These are phyloP conservation scores for Beta vulgaris DNA, from an alignment of 148 eudicot genomes.

Conservation along the genomic window DNA sequence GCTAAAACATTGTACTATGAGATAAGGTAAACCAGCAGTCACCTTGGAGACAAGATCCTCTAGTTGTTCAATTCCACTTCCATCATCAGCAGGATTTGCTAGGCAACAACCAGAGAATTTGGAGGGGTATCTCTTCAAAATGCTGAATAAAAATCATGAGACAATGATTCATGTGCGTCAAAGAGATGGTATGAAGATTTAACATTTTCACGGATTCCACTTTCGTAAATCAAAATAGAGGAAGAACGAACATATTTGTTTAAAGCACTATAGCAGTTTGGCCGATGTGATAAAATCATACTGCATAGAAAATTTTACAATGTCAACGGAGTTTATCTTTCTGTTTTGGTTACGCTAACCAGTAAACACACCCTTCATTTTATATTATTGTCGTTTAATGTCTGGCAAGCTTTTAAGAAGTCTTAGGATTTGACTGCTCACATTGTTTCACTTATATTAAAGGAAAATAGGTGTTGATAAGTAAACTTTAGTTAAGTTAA, in stretches of 20 bases:
- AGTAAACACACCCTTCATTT: too few relatives aligned
- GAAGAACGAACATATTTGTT: not conserved
- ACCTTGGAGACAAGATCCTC: constrained; percentile 76
- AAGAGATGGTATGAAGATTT: not conserved
- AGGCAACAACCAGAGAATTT: constrained; percentile 92
- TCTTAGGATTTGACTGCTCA: too few relatives aligned
- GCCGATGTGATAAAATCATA: not conserved
- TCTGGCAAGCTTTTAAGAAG: too few relatives aligned
- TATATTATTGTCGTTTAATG: too few relatives aligned
- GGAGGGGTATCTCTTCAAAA: constrained; percentile 67
- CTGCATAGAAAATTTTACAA: not conserved
- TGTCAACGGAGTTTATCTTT: not conserved
- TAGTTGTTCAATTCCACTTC: constrained; percentile 67
- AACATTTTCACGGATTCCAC: not conserved
- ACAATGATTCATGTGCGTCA: not conserved
- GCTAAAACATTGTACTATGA: not conserved
- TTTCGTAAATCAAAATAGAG: not conserved
- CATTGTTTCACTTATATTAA: too few relatives aligned
- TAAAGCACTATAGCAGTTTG: not conserved
- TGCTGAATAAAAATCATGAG: constrained; percentile 37
- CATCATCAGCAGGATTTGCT: constrained; percentile 93
- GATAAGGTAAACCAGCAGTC: not conserved
- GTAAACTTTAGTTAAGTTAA: too few relatives aligned
- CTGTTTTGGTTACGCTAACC: not conserved
- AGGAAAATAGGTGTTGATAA: too few relatives aligned